Base-by-base conservation (phyloP, 2,329 filamentous ascomycete genomes). In the Zasmidium angulare region DNA sequence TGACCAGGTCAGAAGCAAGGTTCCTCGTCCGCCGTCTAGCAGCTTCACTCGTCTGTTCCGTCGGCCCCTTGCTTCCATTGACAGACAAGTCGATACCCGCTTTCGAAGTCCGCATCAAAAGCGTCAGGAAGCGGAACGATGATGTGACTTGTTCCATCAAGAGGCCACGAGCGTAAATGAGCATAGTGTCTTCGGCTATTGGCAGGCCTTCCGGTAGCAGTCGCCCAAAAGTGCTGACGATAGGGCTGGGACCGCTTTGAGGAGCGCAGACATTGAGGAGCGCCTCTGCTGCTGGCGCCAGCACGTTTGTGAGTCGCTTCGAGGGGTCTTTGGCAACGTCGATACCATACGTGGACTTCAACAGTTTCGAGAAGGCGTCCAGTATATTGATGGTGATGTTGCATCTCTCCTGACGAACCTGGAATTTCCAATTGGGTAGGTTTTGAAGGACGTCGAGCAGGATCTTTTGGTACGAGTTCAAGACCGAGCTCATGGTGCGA, bases 361-460 rank as follows among this genome's bases (percentile, higher is more conserved):
- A 77, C 26, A 96, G 81, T 49, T 85, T 87, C 63, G 89, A 83
- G 70, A 97, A 87, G 14, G 88, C 83, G 3, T 82, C 82, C 23
- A 90, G 82, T 23, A 96, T 85, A 46, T 82, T 81, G 19, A 82
- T 81, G 59, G 90, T 84, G 51, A 97, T 83, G 57, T 86, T 80
- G 53, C 86, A 84, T 47, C 88, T 86, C 65, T 93, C 88, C 23
- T 86, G 79, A 11, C 86, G 81, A 1, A 84, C 82, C 6, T 84
- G 81, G 72, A 96, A 97, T 66, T 88, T 88, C 95, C 93, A 99
- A 3, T 87, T 91, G 26, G 86, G 85, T 40, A 89, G 90, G 73
- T 89, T 95, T 76, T 96, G 92, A 66, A 96, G 89, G 6, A 96
- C 84, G 69, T 96, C 92, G 22, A 96, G 83, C 63, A 91, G 82